Evolutionary conservation across 2,329 filamentous ascomycete genomes (phyloP), one percentile per base, ranked within the genome.

Genomic region (Aplosporella prunicola): DNA sequence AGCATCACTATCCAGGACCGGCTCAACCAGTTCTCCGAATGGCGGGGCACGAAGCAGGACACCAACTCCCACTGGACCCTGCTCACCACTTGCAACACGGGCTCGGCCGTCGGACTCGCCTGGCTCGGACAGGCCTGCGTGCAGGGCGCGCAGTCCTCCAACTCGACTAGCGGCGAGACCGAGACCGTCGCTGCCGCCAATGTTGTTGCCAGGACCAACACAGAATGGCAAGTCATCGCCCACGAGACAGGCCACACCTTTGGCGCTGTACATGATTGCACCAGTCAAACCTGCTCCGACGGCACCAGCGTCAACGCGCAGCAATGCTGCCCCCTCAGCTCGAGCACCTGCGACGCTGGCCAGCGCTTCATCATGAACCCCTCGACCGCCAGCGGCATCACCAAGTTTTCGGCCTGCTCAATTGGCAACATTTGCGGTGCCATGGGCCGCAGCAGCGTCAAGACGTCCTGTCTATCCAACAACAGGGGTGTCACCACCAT

Each of bases 361-460:
- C 80, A 75, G n/a, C 61, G 71, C 42, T 98, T 78, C 62, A 87
- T 98, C 60, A 98, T 98, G 91, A 96, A 96, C 56, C 91, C 91
- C 0, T 91, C 83, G 9, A 91, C 89, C 1, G 74, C 72, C 9
- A 57, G 68, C 7, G 74, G 76, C 40, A 85, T 95, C 55, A 80
- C 72, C 1, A 65, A 72, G 27, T 98, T 98, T 63, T 95, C 87
- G 1, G 73, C 80, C 2, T 98, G 91, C 65, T 82, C 79, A 16
- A 73, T 98, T 47, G 91, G 91, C 45, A 96, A 96, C 54, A 85
- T 98, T 43, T 98, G 91, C 65, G 83, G 82, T 5, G 87, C 85
- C 20, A 70, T 98, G 45, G 77, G 74, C 35, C 74, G 80, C 41
- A 81, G 82, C 51, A 82, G 78, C 44, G 80, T 93, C 57, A 81